Conservation (phyloP, 345 rosid genomes). For the Lepidium africanum region DNA sequence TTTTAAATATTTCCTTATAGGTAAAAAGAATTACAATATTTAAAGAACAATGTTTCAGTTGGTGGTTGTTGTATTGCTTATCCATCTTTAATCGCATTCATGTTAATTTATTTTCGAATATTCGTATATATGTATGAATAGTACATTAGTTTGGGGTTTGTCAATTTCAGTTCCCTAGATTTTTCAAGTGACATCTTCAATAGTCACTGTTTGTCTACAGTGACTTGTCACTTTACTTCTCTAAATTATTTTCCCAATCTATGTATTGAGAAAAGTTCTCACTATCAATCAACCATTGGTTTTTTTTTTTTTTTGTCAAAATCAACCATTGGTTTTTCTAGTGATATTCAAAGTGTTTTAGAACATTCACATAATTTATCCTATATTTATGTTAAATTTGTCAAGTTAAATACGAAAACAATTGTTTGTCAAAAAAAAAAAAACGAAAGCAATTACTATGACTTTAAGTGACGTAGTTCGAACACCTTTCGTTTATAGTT, state of each 20-base stretch:
- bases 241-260: neutral
- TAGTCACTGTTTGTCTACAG: conserved; percentile 10
- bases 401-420: too few relatives aligned
- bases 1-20: neutral
- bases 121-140: neutral
- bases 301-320: too few relatives aligned
- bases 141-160: neutral
- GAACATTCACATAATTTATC: too few relatives aligned
- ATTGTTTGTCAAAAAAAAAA: too few relatives aligned
- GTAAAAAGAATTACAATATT: neutral
- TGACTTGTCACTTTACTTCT: conserved; percentile 2
- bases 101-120: neutral
- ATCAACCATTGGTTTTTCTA: too few relatives aligned
- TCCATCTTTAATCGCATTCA: neutral
- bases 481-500: too few relatives aligned
- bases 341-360: too few relatives aligned
- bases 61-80: neutral
- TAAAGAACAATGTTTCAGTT: neutral
- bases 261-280: too few relatives aligned
- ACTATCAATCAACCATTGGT: too few relatives aligned
- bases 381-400: too few relatives aligned
- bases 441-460: too few relatives aligned
- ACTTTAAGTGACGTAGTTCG: too few relatives aligned
- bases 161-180: conserved; percentile 9
- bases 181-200: conserved; percentile 16